Percentiles rank a stretch among this genome's conserved stretches.
Evolutionary conservation across 2,329 filamentous ascomycete species (phyloP).

Genomic region (Paecilomyces niveus): DNA sequence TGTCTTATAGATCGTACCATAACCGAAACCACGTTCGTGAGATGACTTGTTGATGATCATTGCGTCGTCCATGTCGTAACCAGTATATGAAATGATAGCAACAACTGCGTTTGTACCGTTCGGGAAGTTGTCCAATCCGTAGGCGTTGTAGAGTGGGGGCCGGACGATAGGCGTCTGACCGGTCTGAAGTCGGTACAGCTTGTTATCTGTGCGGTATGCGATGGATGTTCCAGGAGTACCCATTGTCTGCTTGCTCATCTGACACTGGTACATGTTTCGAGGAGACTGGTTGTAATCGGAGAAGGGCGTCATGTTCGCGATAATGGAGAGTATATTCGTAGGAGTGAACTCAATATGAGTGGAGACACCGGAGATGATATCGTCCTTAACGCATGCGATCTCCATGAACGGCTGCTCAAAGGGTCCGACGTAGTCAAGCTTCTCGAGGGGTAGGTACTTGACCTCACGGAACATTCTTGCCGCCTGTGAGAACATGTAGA

Average conservation of each 20-base stretch:
- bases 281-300: constrained; percentile 98
- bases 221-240: constrained; percentile 85
- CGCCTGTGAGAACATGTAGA: constrained; percentile 85
- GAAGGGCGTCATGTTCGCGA: constrained; percentile 98
- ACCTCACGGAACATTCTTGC: constrained; percentile 85
- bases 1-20: constrained; percentile 96
- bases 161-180: constrained; percentile 93
- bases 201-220: constrained; percentile 90
- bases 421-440: constrained; percentile 81
- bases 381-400: constrained; percentile 82
- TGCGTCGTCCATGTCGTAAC: constrained; percentile 99
- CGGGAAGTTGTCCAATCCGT: constrained; percentile 96
- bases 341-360: constrained; percentile 92
- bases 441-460: constrained; percentile 82
- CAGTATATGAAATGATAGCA: constrained; percentile 96
- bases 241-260: constrained; percentile 99
- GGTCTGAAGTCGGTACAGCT: constrained; percentile 88
- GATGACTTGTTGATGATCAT: constrained; percentile 99
- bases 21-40: constrained; percentile 89
- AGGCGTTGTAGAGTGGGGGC: constrained; percentile 87
- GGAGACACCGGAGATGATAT: constrained; percentile 79
- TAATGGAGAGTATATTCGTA: constrained; percentile 93
- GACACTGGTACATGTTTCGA: constrained; percentile 98
- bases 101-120: constrained; percentile 94
- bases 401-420: constrained; percentile 98